Base-by-base conservation (phyloP, 176 grass and related monocot genomes). In the Carex parvula region DNA sequence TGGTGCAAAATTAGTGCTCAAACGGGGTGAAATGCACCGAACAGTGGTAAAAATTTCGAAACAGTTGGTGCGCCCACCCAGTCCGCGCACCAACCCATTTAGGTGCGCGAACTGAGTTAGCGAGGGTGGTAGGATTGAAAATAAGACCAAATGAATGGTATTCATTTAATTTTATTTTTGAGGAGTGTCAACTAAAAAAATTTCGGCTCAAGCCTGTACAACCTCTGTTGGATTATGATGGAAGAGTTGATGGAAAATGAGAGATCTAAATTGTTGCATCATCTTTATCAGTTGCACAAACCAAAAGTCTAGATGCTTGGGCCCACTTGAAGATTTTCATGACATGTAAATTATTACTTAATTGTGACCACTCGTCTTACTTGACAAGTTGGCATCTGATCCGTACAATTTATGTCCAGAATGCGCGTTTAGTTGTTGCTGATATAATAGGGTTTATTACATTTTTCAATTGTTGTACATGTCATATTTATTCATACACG, bases 281-380 rank as follows among this genome's bases (percentile, higher is more conserved):
- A 63, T 64, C 59, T 81, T 13, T 1, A 64, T 64, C 58, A 44
- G 58, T 81, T 41, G 58, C 58, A 81, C 64, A 35, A 7, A 81
- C 79, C 55, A 63, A 81, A 81, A 81, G 79, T 81, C 79, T 37
- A 44, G 55, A 81, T 81, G 39, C 39, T 8, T 6, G 79, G 79
- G 33, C 60, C 79, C 57, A 81, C 35, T 18, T 63, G 39, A 64
- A 64, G 58, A 81, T 81, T 81, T 81, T 26, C 32, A 64, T 63
- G 79, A 64, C 33, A 14, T 64, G 8, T 64, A 42, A 76, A 54
- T 76, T 29, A 54, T 30, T 63, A 37, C 3, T 59, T 81, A 60
- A 53, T 63, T 81, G 21, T 63, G 54, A 60, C 13, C 22, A 9
- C 76, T 79, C 32, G 56, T 56, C 48, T 75, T 0, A 75, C 4